Base-by-base conservation (phyloP, 164 flowering plant genomes). In the Vitis cinerea region DNA sequence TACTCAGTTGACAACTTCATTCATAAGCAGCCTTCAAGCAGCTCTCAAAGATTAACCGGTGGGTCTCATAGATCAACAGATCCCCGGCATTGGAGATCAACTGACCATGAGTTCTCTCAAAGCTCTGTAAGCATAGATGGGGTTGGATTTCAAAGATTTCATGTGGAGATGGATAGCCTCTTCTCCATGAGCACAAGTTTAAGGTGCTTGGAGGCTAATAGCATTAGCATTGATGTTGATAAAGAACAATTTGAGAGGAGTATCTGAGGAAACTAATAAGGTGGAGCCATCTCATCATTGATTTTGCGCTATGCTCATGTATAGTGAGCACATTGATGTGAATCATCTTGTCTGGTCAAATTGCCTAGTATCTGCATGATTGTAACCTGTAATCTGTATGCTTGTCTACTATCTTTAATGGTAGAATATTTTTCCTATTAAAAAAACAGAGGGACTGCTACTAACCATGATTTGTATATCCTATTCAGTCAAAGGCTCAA, bases 81-180 rank as follows among this genome's bases (percentile, higher is more conserved):
- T 12, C 73, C 4, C 50, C 15, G 23, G 37, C 52, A 48, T 12
- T 47, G 10, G 4, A 56, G 54, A 52, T 65, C 59, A 30, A 50
- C 8, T 6, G 72, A 70, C 8, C 16, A 50, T 14, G 84, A 84
- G 13, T 59, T 37, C 16, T 82, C 85, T 5, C 81, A 81, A 13
- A 84, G 83, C 70, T 77, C 70, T 67, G 80, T 77, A 51, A 87
- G 90, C 82, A 27, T 84, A 11, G 83, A 87, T 65, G 85, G 84
- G 13, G 72, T 86, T 56, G 70, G 80, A 49, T 75, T 85, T 9
- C 86, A 85, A 62, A 87, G 79, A 64, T 90, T 90, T 65, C 80
- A 71, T 12, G 78, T 90, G 1, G 89, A 84, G n/a, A 81, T 87
- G 84, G 94, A 87, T 47, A 79, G 83, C 63, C 1, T 79, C 1